Evolutionary conservation across 2,329 filamentous ascomycete species (phyloP), one percentile per base, ranked within the genome.

Genomic region (Incumbomyces delicatus): DNA sequence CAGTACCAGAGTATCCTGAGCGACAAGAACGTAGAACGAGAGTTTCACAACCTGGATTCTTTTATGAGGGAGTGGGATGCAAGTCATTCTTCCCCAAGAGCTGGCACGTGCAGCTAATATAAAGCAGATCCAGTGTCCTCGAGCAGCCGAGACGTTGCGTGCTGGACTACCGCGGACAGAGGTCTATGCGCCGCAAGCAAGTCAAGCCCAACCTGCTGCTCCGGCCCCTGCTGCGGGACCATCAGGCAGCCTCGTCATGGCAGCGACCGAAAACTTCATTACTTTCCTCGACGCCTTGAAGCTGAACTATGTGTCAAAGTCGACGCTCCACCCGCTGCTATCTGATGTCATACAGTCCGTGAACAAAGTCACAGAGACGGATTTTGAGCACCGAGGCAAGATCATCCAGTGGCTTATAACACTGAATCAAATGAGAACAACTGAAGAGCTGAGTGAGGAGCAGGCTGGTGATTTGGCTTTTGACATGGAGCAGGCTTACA

Each of bases 361-460:
- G 54, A 96, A 96, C 68, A 92, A 94, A 61, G 92, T 98, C 53
- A 95, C 90, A 2, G 88, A 94, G 63, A 79, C 83, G 52, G 90
- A 96, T 59, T 98, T 98, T 63, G 89, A 96, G 57, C 89, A 83
- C 61, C 83, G 94, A 56, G 88, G 86, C 58, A 96, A 96, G 75
- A 96, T 98, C 58, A 88, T 98, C 47, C 89, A 95, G 64, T 98
- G 92, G 92, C 75, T 98, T 55, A 98, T 98, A 59, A 85, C 87
- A 6, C 72, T 98, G 53, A 98, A 98, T 63, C 89, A 95, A 68
- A 96, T 98, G 92, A 87, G 87, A 61, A 92, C 89, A 7, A 88
- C 87, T 1, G 89, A 96, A 60, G 88, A 95, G 63, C 66, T 98
- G 56, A 83, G 77, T 57, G 85, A 94, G 59, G 82, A 90, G 48